These are phyloP conservation scores for Hordeum vulgare DNA, from an alignment of 176 grass and related monocot species.

Conservation along the genomic window MorexV3_pseudomolecules_assembly NC_058519.1:180701093-180701592, in stretches of 20 bases:
- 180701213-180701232: conserved; percentile 15
- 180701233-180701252: conserved; percentile 4
- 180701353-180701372: conserved; percentile 9
- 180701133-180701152: not conserved
- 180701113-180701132: conserved; percentile 3
- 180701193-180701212: not conserved
- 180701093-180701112: not conserved
- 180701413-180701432: conserved; percentile 12
- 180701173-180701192: not conserved
- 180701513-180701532: not conserved
- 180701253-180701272: conserved; percentile 27
- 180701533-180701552: conserved; percentile 19
- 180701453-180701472: not conserved
- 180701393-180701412: conserved; percentile 18
- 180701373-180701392: conserved; percentile 17
- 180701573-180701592: conserved; percentile 1
- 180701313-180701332: conserved; percentile 3
- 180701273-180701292: not conserved
- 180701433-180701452: conserved; percentile 21
- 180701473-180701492: not conserved
- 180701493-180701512: not conserved
- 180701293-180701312: conserved; percentile 9
- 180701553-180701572: conserved; percentile 26
- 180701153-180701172: not conserved
- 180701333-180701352: conserved; percentile 15